Base-by-base conservation (phyloP, 495 filamentous ascomycete genomes). In the Penicillium argentinense region DNA sequence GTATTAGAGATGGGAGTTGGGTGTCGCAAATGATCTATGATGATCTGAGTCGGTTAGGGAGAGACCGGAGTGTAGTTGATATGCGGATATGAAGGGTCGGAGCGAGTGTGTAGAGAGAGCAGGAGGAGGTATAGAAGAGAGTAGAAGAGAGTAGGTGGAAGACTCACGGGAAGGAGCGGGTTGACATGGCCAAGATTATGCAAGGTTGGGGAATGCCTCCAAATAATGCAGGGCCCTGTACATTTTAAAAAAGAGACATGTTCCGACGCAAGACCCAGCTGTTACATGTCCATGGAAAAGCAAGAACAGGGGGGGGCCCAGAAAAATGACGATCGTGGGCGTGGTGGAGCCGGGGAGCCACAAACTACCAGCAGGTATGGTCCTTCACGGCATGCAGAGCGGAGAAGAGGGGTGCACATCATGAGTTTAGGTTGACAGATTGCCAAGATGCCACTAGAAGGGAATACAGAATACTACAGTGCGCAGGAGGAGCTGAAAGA, bases 301-400 rank as follows among this genome's bases (percentile, higher is more conserved):
- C 41, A 59, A 60, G 61, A 62, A 64, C 58, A 56, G 55, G 62
- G 67, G 64, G 64, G 63, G 51, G 40, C 56, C 57, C 56, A 64
- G 54, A 55, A 69, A 66, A 65, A 57, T 62, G 68, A 68, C 68
- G 68, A 72, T 72, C 68, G 65, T 67, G 63, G 64, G 45, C 45
- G 39, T 34, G 29, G 67, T 66, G 66, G 63, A 51, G 55, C 61
- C 59, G 23, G 42, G 51, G 55, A 67, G 51, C 63, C 63, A 66
- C 61, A 63, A 64, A 62, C 62, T 65, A 61, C 53, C 48, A 53
- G 51, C 47, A 16, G 25, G 39, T 37, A 24, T 39, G 49, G 47
- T 34, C 30, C 54, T 51, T 50, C 44, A 42, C 58, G 59, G 54
- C 53, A 64, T 62, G 51, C 53, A 55, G 52, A 59, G 54, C 42